phyloP scores from a whole-genome alignment of 305 asterid genomes.

The Fraxinus baroniana region DNA sequence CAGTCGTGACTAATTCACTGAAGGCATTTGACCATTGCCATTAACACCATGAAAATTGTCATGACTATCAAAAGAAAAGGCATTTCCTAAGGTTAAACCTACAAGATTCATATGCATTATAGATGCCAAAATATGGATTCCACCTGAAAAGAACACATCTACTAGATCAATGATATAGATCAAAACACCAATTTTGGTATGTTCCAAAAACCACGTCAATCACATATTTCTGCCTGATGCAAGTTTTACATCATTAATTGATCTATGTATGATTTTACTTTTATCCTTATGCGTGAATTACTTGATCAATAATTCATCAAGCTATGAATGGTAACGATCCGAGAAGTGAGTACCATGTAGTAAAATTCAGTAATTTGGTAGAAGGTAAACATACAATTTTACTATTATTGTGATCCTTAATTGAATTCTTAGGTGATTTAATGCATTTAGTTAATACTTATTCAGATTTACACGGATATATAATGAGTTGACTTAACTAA shows the following conservation, averaged over 20 bases:
- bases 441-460: background rate
- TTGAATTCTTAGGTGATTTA: background rate
- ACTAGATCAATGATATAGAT: background rate
- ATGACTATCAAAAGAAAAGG: background rate
- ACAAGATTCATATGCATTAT: background rate
- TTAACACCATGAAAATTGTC: background rate
- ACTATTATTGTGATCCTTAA: background rate
- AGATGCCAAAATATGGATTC: background rate
- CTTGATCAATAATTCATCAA: background rate
- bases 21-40: background rate
- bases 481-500: background rate
- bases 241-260: background rate
- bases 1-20: background rate
- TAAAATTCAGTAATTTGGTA: background rate
- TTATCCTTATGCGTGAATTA: background rate
- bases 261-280: background rate
- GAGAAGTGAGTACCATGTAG: background rate
- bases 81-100: background rate
- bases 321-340: background rate
- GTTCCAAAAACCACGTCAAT: background rate
- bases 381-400: background rate
- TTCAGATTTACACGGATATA: background rate
- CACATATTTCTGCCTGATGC: background rate
- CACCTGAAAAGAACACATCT: background rate
- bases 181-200: background rate